Conservation (phyloP, 2,329 filamentous ascomycete genomes). For the Alternaria panax region DNA sequence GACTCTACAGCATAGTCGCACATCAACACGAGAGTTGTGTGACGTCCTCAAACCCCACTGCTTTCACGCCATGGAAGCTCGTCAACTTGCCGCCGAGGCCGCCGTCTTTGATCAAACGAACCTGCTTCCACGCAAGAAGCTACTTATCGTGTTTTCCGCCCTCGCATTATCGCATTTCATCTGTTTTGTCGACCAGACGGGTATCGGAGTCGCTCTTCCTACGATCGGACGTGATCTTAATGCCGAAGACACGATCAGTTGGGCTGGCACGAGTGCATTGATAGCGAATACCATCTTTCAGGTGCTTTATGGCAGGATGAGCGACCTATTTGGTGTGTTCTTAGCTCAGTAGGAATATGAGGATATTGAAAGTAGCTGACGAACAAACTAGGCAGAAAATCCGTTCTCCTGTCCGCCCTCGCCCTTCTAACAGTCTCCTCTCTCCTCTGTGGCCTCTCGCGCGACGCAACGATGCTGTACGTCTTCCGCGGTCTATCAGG, state of each 20-base stretch:
- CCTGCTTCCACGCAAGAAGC: constrained; percentile 60
- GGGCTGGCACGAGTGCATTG: constrained; percentile 62
- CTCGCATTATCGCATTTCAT: constrained; percentile 63
- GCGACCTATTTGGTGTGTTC: constrained; percentile 63
- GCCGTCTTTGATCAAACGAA: constrained; percentile 58
- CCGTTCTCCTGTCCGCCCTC: constrained; percentile 61
- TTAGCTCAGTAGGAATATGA: neutral
- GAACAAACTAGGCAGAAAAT: constrained; percentile 18
- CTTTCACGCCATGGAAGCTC: constrained; percentile 2
- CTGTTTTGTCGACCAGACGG: constrained; percentile 65
- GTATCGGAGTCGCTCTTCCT: constrained; percentile 55
- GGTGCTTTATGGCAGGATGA: constrained; percentile 68
- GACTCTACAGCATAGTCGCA: neutral
- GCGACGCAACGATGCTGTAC: constrained; percentile 66
- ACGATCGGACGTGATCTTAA: constrained; percentile 49
- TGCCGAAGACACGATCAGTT: constrained; percentile 60
- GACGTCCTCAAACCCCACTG: neutral
- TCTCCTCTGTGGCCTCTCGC: constrained; percentile 65
- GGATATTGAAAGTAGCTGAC: neutral
- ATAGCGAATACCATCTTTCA: constrained; percentile 69
- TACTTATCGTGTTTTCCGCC: constrained; percentile 60
- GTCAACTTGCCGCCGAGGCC: constrained; percentile 23
- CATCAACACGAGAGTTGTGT: neutral
- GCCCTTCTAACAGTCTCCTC: constrained; percentile 63
- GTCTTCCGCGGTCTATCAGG: constrained; percentile 66